Evolutionary conservation across 495 filamentous ascomycete genomes (phyloP), one percentile per base, ranked within the genome.

Genomic region (Lineolata rhizophorae): DNA sequence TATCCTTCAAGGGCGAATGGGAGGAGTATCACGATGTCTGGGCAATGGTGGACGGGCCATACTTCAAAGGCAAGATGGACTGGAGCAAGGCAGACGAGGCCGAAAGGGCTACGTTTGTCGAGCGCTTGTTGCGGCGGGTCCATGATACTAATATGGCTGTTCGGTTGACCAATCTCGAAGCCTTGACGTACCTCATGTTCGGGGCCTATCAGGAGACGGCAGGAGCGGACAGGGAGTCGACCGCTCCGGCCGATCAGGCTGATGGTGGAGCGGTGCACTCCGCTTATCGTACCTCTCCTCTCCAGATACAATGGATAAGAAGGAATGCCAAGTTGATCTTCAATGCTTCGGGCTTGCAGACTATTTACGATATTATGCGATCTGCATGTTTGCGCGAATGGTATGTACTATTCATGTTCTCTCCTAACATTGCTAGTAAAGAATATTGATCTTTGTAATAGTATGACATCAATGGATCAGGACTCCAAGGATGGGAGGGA

Each of bases 191-290:
- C 50, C 45, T 79, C 17, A 60, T 73, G 15, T 62, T 90, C 14
- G 82, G 82, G 2, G 58, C 71, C 24, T 90, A 82, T 81, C 66
- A 66, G 1, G 59, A 74, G 26, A 82, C 75, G 24, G 77, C 73
- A 31, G 70, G 71, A 15, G 15, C 16, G 14, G 29, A 32, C 11
- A 14, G 13, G 18, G 27, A 17, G 16, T 6, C 5, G 10, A 16
- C 6, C 6, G 16, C 5, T 5, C 6, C 5, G 16, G 18, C 9
- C 15, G 30, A 22, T 5, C 6, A 12, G 16, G 18, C 9, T 8
- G 30, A 22, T 8, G 30, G 21, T 18, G 10, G 11, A 15, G 14
- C 16, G 15, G 8, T 18, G 5, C 9, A 29, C 6, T n/a, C 21
- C 2, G 25, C 20, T 6, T 46, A 37, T 30, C 27, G 32, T 11